Base-by-base conservation (phyloP, 345 rosid genomes). In the Euphorbia tirucalli region DNA sequence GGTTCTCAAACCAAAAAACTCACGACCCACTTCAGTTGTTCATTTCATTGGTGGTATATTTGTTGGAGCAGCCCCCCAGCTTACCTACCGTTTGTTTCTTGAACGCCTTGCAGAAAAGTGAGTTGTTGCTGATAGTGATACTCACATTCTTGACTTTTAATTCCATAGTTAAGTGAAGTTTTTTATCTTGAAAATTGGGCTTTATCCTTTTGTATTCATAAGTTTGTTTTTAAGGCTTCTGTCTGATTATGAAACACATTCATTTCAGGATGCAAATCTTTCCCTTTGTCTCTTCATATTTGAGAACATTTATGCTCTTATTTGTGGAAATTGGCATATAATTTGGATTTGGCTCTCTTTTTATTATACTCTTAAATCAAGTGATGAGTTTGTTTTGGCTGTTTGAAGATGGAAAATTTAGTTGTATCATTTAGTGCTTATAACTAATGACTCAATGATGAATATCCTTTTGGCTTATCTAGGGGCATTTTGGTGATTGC, bases 11-110 rank as follows among this genome's bases (percentile, higher is more conserved):
- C 99, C 97, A 31, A 87, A 76, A 68, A 73, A 71, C 77, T 76
- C 85, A 44, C 84, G 77, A 67, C 92, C 96, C 11, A 89, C 83
- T 76, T 81, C 91, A 69, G 92, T 92, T 63, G 92, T 85, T 76
- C 99, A 95, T 84, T 95, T 95, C 63, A 30, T 95, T 56, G 99
- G 97, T 30, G 99, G 99, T 21, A 88, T 95, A 80, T 95, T 95
- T 78, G 99, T 95, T 76, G 99, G 99, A 80, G 99, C 99, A 14
- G 99, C 99, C 50, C 99, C 99, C 24, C 99, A 95, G 79, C 89
- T 95, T 72, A 82, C 99, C 14, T 95, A 92, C 75, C 97, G 99
- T 18, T 81, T 86, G 83, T 92, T 95, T 84, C 96, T 95, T 54
- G 99, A 95, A 79, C 87, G 90, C 74, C 91, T 95, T 82, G 85